Evolutionary conservation across 495 filamentous ascomycete species (phyloP).

Genomic region (Penicillium roqueforti): DNA sequence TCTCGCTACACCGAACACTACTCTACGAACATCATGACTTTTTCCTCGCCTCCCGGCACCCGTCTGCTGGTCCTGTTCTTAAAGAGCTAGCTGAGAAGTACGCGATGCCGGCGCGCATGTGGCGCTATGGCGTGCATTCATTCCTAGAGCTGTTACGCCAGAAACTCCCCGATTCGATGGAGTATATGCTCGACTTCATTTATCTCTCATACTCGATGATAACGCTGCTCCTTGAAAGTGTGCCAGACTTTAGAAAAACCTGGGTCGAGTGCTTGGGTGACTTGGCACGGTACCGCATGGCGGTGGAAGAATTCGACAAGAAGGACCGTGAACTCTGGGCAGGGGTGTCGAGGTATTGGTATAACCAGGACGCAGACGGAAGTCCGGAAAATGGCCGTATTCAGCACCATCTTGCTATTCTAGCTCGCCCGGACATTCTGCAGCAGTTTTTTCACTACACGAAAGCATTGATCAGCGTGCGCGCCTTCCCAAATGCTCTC

Average conservation of each 20-base stretch:
- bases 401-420: constrained; percentile 81
- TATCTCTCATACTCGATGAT: constrained; percentile 80
- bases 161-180: constrained; percentile 62
- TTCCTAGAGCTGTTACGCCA: constrained; percentile 71
- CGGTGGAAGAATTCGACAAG: constrained; percentile 68
- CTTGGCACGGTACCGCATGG: constrained; percentile 70
- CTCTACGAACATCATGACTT: constrained; percentile 81
- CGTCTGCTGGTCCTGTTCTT: constrained; percentile 57
- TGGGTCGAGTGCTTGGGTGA: constrained; percentile 93
- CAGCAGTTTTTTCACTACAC: constrained; percentile 75
- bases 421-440: constrained; percentile 67
- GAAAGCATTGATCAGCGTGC: constrained; percentile 43
- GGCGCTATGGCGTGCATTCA: constrained; percentile 76
- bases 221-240: constrained; percentile 71
- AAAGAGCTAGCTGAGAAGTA: constrained; percentile 61
- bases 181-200: constrained; percentile 80
- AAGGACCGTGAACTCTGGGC: constrained; percentile 76
- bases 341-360: constrained; percentile 73
- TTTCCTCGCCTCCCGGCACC: constrained; percentile 73
- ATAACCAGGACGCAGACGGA: constrained; percentile 69
- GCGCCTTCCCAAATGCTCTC: constrained; percentile 56
- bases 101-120: constrained; percentile 79
- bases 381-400: constrained; percentile 67
- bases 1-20: constrained; percentile 66
- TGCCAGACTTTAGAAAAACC: constrained; percentile 70